Evolutionary conservation across 805 yeast genomes (phyloP).

Genomic region (Cephaloascus fragrans): DNA sequence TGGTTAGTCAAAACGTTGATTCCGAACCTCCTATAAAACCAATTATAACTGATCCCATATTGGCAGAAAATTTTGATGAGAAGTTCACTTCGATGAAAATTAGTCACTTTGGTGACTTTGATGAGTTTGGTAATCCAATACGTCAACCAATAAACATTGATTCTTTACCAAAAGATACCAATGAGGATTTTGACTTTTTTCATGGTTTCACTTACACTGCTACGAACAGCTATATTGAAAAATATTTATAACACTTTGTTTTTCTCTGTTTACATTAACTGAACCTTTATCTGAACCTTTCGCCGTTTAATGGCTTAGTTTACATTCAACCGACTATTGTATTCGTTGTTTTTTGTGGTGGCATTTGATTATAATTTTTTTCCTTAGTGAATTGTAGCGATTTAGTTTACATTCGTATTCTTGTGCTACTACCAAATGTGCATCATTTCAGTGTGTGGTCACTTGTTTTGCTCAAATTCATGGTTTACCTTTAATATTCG

Average conservation of each 20-base stretch:
- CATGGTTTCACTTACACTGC: slow-evolving; percentile 37
- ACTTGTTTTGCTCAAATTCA: no score
- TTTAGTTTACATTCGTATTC: no score
- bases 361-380: no score
- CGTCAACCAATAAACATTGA: slow-evolving; percentile 33
- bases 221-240: slow-evolving; percentile 23
- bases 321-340: no score
- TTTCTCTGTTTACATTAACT: no score
- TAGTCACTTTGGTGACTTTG: slow-evolving; percentile 13
- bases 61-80: slow-evolving; percentile 33
- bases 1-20: slow-evolving; percentile 14
- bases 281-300: no score
- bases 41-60: slow-evolving; percentile 29
- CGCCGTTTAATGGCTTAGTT: no score
- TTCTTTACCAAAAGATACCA: slow-evolving; percentile 6
- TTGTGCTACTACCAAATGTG: no score
- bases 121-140: slow-evolving; percentile 26
- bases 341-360: no score
- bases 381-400: no score
- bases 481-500: no score
- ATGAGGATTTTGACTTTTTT: slow-evolving; percentile 21
- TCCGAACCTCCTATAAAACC: slow-evolving; percentile 30
- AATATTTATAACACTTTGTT: slow-evolving; percentile 4
- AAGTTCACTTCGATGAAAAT: slow-evolving; percentile 31
- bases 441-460: no score